A percentile compares a stretch with the other conserved stretches of the same genome.
Conservation (phyloP, 306 rosid genomes). For the Malus sylvestris region DNA sequence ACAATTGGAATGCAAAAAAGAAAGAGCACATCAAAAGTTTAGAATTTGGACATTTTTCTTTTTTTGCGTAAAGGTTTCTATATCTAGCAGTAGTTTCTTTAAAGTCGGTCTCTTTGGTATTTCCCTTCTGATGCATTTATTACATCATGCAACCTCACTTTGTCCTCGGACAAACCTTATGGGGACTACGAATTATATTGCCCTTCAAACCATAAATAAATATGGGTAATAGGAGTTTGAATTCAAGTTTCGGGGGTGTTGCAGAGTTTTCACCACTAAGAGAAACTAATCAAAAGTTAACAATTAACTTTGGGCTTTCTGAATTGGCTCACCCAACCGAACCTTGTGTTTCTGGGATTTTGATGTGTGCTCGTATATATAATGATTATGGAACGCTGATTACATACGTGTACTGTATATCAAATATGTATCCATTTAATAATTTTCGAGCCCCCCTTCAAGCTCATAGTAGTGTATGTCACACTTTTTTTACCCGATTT, state of each 20-base stretch:
- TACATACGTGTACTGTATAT: background rate
- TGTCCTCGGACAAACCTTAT: background rate
- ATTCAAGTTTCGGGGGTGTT: background rate
- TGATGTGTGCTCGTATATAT: background rate
- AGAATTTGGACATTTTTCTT: background rate
- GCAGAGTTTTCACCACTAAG: background rate
- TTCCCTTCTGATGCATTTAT: background rate
- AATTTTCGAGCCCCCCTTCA: background rate
- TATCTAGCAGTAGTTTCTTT: background rate
- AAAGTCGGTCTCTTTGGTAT: background rate
- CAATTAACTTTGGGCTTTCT: too few species aligned
- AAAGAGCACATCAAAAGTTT: background rate
- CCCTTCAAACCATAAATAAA: background rate
- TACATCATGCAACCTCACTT: background rate
- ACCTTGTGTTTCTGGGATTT: too few species aligned
- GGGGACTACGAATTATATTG: background rate
- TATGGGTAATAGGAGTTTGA: background rate
- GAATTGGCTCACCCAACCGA: too few species aligned
- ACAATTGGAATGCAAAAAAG: background rate
- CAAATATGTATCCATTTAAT: background rate
- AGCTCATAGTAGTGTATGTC: background rate
- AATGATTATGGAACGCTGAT: background rate
- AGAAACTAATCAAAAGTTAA: background rate
- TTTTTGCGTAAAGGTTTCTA: background rate
- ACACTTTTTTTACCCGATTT: background rate